These are phyloP conservation scores for Neopestalotiopsis rosae DNA, from an alignment of 2,329 filamentous ascomycete species.

Conservation along the genomic window DNA sequence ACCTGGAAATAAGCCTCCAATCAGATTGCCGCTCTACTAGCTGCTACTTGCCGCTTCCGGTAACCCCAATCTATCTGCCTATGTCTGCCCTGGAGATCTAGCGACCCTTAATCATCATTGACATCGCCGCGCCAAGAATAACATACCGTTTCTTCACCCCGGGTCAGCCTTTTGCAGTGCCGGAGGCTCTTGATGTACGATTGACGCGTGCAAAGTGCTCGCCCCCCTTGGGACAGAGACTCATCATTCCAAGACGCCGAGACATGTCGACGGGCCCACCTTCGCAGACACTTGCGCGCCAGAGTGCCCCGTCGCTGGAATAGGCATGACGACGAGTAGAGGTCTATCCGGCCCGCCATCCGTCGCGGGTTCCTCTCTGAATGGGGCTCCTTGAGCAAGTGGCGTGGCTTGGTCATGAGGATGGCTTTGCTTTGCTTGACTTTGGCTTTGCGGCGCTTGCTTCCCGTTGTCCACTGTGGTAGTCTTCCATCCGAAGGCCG, in stretches of 20 bases:
- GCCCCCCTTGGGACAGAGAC: not conserved
- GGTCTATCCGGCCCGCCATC: constrained; percentile 19
- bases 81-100: constrained; percentile 16
- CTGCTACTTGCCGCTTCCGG: constrained; percentile 21
- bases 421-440: not conserved
- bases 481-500: not conserved
- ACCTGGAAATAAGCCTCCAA: constrained; percentile 31
- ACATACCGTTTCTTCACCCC: not conserved
- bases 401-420: constrained; percentile 6
- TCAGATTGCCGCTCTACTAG: constrained; percentile 16
- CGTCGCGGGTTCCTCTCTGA: constrained; percentile 12
- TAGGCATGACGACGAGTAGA: constrained; percentile 7
- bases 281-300: not conserved
- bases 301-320: not conserved
- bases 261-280: not conserved
- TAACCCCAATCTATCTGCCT: constrained; percentile 21
- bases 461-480: not conserved
- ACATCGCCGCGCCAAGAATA: constrained; percentile 6
- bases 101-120: constrained; percentile 21
- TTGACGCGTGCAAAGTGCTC: not conserved
- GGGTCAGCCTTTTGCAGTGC: not conserved
- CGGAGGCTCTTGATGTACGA: constrained; percentile 14
- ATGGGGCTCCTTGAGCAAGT: constrained; percentile 3
- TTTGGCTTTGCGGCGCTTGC: not conserved
- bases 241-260: constrained; percentile 15